These are phyloP conservation scores for Exophiala bonariae DNA, from an alignment of 2,329 filamentous ascomycete genomes.

Conservation along the genomic window DNA sequence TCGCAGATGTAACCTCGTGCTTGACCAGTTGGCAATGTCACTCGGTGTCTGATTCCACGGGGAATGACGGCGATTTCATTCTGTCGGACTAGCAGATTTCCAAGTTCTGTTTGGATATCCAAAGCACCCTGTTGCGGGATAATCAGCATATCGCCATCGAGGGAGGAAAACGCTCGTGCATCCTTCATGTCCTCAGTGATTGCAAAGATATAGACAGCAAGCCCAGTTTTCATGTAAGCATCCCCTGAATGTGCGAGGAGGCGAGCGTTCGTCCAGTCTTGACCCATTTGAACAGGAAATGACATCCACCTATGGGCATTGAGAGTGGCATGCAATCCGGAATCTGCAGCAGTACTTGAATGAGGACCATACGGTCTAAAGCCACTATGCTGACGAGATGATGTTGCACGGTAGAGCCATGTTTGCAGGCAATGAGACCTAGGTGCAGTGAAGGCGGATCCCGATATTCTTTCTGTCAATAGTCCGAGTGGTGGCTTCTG, in stretches of 20 bases:
- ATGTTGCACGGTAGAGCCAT: constrained; percentile 59
- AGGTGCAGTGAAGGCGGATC: constrained; percentile 60
- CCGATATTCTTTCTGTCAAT: constrained; percentile 34
- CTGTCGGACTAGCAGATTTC: constrained; percentile 62
- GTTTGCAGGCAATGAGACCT: constrained; percentile 58
- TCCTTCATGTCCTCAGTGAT: constrained; percentile 56
- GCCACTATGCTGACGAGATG: constrained; percentile 52
- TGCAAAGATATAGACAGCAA: constrained; percentile 58
- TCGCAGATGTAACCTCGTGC: constrained; percentile 68
- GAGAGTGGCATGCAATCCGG: constrained; percentile 36
- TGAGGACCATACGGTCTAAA: constrained; percentile 12
- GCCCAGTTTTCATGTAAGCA: constrained; percentile 55
- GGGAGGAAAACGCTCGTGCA: constrained; percentile 58
- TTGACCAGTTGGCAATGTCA: constrained; percentile 57
- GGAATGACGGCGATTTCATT: constrained; percentile 69
- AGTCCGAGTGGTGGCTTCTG: constrained; percentile 39
- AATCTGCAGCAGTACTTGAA: constrained; percentile 32
- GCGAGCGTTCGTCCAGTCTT: constrained; percentile 57
- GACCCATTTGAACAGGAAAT: constrained; percentile 42
- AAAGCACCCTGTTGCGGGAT: constrained; percentile 65
- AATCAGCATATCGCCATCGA: constrained; percentile 68
- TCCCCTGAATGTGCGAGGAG: constrained; percentile 58
- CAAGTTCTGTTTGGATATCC: constrained; percentile 69
- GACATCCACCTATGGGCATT: constrained; percentile 35
- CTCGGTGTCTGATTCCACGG: constrained; percentile 63